Conservation (phyloP, 768 basidiomycete species). For the Calocybe cyanea region DNA sequence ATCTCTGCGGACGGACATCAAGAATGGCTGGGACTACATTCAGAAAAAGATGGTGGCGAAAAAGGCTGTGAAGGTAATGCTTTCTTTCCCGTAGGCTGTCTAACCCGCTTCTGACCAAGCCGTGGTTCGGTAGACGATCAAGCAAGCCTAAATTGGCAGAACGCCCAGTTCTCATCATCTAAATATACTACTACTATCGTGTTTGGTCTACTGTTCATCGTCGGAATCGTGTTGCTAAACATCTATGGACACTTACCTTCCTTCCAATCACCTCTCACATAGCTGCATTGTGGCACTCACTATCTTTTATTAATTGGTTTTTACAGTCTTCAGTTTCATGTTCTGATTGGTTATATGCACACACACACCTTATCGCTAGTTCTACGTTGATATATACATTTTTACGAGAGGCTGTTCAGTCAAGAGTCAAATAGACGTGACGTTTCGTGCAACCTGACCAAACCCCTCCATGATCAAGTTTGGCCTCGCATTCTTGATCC, state of each 20-base stretch:
- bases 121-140: constrained; percentile 8
- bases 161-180: too few relatives aligned
- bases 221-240: too few relatives aligned
- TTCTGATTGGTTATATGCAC: not conserved
- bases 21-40: constrained; percentile 40
- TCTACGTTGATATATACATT: too few relatives aligned
- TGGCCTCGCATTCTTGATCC: not conserved
- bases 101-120: not conserved
- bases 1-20: constrained; percentile 55
- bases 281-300: too few relatives aligned
- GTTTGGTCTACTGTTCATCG: too few relatives aligned
- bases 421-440: too few relatives aligned
- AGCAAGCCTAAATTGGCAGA: constrained; percentile 8
- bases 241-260: too few relatives aligned
- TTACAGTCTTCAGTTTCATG: not conserved
- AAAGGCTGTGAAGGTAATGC: constrained; percentile 34
- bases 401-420: too few relatives aligned
- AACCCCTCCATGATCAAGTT: constrained; percentile 3
- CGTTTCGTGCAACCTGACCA: too few relatives aligned
- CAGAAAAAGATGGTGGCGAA: constrained; percentile 35
- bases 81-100: not conserved
- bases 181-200: too few relatives aligned
- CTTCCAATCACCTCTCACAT: too few relatives aligned
- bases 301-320: too few relatives aligned
- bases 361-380: not conserved